Evolutionary conservation across 352 stramenopile species (phyloP).

Genomic region (Globisporangium megalacanthum): DNA sequence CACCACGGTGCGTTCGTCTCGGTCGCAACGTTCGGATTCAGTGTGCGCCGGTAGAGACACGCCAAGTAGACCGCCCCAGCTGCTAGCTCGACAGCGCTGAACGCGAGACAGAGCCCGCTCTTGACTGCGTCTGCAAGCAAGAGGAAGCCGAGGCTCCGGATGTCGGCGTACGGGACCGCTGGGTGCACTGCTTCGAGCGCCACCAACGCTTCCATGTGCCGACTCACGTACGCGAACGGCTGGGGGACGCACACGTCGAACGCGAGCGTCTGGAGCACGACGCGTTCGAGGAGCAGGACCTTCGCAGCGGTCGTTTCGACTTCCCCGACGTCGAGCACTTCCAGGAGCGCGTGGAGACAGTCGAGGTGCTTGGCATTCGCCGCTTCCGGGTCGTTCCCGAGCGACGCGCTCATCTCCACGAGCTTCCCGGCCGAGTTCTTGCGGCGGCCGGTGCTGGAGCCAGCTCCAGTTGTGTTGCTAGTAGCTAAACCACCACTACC

Average conservation of each 20-base stretch:
- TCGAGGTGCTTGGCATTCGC: constrained; percentile 61
- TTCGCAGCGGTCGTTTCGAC: constrained; percentile 56
- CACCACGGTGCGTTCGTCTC: constrained; percentile 68
- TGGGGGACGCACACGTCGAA: constrained; percentile 70
- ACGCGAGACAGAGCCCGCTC: constrained; percentile 44
- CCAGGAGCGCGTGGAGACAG: constrained; percentile 52
- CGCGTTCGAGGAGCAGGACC: constrained; percentile 63
- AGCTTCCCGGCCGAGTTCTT: not conserved
- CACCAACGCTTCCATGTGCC: constrained; percentile 49
- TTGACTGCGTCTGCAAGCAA: constrained; percentile 61
- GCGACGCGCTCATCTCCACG: constrained; percentile 44
- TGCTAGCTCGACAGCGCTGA: constrained; percentile 44
- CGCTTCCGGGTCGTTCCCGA: constrained; percentile 47
- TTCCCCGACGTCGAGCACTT: constrained; percentile 57
- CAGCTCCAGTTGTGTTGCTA: too few species aligned
- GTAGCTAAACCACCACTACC: too few species aligned
- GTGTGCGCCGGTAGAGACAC: constrained; percentile 54
- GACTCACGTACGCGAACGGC: constrained; percentile 57
- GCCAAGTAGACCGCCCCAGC: constrained; percentile 63
- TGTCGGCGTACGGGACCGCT: constrained; percentile 34
- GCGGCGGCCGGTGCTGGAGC: too few species aligned
- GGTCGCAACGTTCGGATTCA: constrained; percentile 51
- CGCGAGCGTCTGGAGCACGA: constrained; percentile 67
- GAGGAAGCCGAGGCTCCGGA: constrained; percentile 45
- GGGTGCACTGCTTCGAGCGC: constrained; percentile 52